Evolutionary conservation across 2,329 filamentous ascomycete species (phyloP).

Genomic region (Alternaria hordeiaustralica): DNA sequence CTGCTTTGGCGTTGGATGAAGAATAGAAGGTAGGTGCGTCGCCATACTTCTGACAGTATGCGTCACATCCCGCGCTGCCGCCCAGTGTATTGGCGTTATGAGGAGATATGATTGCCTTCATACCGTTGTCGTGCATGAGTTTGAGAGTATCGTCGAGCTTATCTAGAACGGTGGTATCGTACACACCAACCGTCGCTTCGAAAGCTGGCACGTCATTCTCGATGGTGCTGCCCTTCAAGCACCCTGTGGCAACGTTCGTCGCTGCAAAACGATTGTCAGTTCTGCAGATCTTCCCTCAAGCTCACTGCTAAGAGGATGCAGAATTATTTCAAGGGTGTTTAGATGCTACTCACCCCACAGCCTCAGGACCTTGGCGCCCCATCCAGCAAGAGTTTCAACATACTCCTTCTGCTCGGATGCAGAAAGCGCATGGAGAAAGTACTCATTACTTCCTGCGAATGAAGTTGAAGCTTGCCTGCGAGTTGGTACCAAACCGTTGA

Average conservation of each 20-base stretch:
- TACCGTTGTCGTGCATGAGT: not conserved
- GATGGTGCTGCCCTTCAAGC: not conserved
- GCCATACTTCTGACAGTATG: not conserved
- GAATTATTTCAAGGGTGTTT: too few species aligned
- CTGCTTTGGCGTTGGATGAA: not conserved
- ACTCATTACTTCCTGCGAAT: not conserved
- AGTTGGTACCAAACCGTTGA: not conserved
- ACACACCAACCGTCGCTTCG: not conserved
- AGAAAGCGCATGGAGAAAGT: not conserved
- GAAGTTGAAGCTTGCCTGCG: not conserved
- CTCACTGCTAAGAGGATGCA: not conserved
- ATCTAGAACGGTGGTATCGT: not conserved
- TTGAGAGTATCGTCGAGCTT: not conserved
- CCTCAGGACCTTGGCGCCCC: not conserved
- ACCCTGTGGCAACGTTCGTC: not conserved
- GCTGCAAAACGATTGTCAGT: not conserved
- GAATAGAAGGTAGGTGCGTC: not conserved
- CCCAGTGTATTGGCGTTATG: not conserved
- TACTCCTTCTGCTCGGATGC: not conserved
- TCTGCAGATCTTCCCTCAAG: not conserved
- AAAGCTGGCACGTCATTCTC: not conserved
- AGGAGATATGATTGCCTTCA: not conserved
- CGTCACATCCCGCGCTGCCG: not conserved
- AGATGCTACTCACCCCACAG: not conserved
- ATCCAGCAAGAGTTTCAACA: not conserved